These are phyloP conservation scores for Aspergillus steynii DNA, from an alignment of 495 filamentous ascomycete species.

Conservation along the genomic window DNA sequence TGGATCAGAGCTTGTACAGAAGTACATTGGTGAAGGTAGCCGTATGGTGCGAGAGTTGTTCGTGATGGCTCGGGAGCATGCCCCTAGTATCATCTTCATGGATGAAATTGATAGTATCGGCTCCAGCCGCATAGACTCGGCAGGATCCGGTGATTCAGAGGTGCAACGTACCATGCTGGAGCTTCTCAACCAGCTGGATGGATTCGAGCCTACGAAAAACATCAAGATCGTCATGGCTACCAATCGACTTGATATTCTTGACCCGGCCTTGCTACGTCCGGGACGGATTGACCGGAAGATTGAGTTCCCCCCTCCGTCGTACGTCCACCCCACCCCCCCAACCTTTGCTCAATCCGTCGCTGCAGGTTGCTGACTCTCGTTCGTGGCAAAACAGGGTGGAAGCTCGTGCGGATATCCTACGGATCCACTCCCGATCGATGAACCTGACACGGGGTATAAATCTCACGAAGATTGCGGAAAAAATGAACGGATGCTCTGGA, in stretches of 20 bases:
- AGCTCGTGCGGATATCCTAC: slow-evolving; percentile 93
- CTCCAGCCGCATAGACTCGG: slow-evolving; percentile 92
- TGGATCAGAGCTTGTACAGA: slow-evolving; percentile 95
- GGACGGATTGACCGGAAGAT: slow-evolving; percentile 99
- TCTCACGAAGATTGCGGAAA: slow-evolving; percentile 96
- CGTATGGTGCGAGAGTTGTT: slow-evolving; percentile 99
- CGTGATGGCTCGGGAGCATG: slow-evolving; percentile 98
- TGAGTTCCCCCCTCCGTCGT: slow-evolving; percentile 95
- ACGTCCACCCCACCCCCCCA: slow-evolving; percentile 9
- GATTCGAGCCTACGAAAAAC: slow-evolving; percentile 99
- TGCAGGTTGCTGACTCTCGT: slow-evolving; percentile 15
- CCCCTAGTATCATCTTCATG: slow-evolving; percentile 99
- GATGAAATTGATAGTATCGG: slow-evolving; percentile 99
- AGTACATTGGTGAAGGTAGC: slow-evolving; percentile 98
- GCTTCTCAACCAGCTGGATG: slow-evolving; percentile 95
- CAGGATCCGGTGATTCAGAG: slow-evolving; percentile 94
- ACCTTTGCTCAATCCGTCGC: neutral
- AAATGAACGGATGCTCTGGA: slow-evolving; percentile 98
- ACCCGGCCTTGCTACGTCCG: slow-evolving; percentile 89
- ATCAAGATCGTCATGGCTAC: slow-evolving; percentile 99
- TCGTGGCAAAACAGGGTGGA: slow-evolving; percentile 60
- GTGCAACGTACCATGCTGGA: slow-evolving; percentile 99
- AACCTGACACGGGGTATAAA: slow-evolving; percentile 98
- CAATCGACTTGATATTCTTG: slow-evolving; percentile 94
- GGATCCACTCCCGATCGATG: slow-evolving; percentile 96